Evolutionary conservation across 306 rosid genomes (phyloP), one percentile per base, ranked within the genome.

Genomic region (Arachis hypogaea): DNA sequence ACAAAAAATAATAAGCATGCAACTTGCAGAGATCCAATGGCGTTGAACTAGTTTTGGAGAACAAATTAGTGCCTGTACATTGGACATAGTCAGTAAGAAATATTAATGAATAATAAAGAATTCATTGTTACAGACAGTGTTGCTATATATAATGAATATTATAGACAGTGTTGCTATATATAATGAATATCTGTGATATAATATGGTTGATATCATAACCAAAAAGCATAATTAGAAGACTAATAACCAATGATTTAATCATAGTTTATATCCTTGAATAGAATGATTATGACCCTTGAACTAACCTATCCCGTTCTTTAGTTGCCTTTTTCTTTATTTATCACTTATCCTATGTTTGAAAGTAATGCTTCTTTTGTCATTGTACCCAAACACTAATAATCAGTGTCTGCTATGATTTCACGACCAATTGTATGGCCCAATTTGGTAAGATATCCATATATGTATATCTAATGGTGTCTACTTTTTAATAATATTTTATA

Each of bases 31-130:
- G 72, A 14, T 77, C 74, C 59, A 59, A 66, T 81, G 73, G 58
- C 43, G 8, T 47, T 71, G 69, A 52, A 66, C 79, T 64, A 29
- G 52, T 68, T 59, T 61, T 29, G 58, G 42, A 11, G 14, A 77
- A 65, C 70, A 41, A 65, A 81, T 51, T 2, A 49, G 88, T 93
- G 88, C 80, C 73, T 77, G 63, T 75, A 83, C 90, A 87, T 83
- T 90, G 90, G 82, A 81, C 80, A 82, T 46, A 45, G 79, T 76
- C 73, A 77, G 42, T 66, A 80, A 60, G 4, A 33, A 33, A 33
- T 2, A 33, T 33, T 2, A 2, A 33, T 33, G 4, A 33, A 33
- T 33, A 33, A 33, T 33, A 22, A 22, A 22, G 1, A 22, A 22
- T 22, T 22, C 28, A 22, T 22, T 22, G 1, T 1, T 22, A 1